Evolutionary conservation across 2,329 filamentous ascomycete species (phyloP).

Genomic region (Colletotrichum spinosum): DNA sequence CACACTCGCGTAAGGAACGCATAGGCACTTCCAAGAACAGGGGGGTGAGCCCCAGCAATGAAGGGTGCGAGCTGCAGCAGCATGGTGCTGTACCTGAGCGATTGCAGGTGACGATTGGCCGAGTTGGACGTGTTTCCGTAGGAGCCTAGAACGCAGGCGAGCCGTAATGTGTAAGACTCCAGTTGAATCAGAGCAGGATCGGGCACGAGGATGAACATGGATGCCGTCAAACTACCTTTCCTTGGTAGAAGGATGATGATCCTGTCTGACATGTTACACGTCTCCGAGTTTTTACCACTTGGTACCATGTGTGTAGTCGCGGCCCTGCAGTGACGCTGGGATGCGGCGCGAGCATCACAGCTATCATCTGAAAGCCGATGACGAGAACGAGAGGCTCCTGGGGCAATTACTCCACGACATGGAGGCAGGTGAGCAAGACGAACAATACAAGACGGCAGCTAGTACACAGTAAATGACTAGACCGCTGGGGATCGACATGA

Average conservation of each 20-base stretch:
- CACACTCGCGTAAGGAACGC: neutral
- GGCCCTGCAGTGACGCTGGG: neutral
- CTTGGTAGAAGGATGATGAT: no score
- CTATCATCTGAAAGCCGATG: constrained; percentile 10
- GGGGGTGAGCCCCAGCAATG: neutral
- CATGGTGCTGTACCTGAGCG: constrained; percentile 25
- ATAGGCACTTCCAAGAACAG: neutral
- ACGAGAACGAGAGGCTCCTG: constrained; percentile 16
- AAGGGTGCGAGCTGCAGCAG: neutral
- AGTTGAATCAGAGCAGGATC: constrained; percentile 10
- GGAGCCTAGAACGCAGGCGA: no score
- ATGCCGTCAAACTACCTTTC: neutral
- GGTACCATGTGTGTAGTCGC: neutral
- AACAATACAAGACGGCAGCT: neutral
- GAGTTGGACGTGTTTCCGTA: constrained; percentile 15
- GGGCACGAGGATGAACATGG: constrained; percentile 3
- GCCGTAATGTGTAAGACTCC: no score
- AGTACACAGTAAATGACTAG: no score
- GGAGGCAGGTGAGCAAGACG: constrained; percentile 1
- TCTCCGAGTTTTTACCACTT: neutral
- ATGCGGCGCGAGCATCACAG: neutral
- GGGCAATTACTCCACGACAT: no score
- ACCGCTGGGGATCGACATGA: neutral
- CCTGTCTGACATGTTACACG: neutral
- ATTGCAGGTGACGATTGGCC: constrained; percentile 13